Conservation (phyloP, 164 flowering plant species). For the Vitis rupestris region DNA sequence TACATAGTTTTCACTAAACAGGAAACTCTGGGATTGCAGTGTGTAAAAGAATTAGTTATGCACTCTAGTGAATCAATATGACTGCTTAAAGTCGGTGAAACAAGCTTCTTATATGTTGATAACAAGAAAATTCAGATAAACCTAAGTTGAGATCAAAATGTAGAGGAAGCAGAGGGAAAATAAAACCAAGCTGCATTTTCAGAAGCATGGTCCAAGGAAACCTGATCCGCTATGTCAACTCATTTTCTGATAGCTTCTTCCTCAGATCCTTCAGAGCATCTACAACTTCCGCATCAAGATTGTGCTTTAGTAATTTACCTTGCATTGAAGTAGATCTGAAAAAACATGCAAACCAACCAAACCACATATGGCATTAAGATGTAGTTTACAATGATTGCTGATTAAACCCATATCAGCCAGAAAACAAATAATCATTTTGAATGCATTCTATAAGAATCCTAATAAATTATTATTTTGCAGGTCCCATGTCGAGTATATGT, state of each 20-base stretch:
- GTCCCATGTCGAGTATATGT: no score
- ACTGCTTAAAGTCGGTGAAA: no score
- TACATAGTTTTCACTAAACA: no score
- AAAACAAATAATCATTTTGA: not conserved
- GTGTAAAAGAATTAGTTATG: no score
- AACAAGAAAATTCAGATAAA: not conserved
- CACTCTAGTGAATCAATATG: no score
- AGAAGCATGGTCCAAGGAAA: not conserved
- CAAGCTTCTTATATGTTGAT: no score
- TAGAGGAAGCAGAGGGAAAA: not conserved
- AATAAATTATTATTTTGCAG: no score
- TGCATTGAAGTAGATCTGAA: slow-evolving; percentile 72
- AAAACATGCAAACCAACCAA: not conserved
- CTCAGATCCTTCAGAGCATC: slow-evolving; percentile 84
- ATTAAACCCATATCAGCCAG: not conserved
- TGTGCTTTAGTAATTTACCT: slow-evolving; percentile 81
- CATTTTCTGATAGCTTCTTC: slow-evolving; percentile 54
- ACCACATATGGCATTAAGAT: not conserved
- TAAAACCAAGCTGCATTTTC: not conserved
- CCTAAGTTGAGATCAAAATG: not conserved
- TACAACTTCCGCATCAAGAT: slow-evolving; percentile 83
- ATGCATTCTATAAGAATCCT: no score
- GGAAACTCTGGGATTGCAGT: no score
- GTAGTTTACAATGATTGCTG: not conserved
- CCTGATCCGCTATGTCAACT: slow-evolving; percentile 17